phyloP scores from a whole-genome alignment of 2,329 filamentous ascomycete genomes.

The Celoporthe dispersa region DNA sequence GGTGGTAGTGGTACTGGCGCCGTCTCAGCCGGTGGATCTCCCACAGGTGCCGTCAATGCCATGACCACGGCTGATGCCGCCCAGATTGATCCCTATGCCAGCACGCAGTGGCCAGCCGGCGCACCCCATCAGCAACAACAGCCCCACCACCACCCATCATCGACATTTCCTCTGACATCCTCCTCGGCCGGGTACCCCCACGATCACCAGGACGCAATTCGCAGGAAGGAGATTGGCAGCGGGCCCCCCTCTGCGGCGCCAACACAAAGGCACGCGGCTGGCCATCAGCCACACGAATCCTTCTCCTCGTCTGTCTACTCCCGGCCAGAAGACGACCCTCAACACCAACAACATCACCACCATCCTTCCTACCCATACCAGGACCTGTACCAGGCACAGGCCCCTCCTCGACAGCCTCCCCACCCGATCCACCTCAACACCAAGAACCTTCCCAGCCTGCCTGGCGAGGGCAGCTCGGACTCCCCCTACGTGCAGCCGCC shows the following conservation, averaged over 20 bases:
- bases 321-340: constrained; percentile 32
- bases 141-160: background rate
- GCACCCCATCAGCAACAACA: constrained; percentile 3
- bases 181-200: constrained; percentile 8
- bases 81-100: background rate
- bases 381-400: background rate
- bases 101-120: background rate
- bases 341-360: constrained; percentile 3
- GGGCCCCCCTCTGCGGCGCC: constrained; percentile 11
- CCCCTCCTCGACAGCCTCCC: constrained; percentile 20
- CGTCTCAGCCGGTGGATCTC: background rate
- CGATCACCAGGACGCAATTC: constrained; percentile 19
- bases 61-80: background rate
- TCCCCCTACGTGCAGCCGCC: constrained; percentile 53
- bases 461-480: constrained; percentile 19
- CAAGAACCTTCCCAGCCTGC: constrained; percentile 21
- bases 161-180: constrained; percentile 16
- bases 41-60: background rate
- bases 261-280: constrained; percentile 16
- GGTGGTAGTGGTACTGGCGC: background rate
- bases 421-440: constrained; percentile 36
- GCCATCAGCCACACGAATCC: constrained; percentile 39
- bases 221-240: constrained; percentile 28
- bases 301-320: constrained; percentile 40
- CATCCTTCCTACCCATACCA: constrained; percentile 32